Evolutionary conservation across 805 yeast species (phyloP).

Genomic region (Brettanomyces custersianus): DNA sequence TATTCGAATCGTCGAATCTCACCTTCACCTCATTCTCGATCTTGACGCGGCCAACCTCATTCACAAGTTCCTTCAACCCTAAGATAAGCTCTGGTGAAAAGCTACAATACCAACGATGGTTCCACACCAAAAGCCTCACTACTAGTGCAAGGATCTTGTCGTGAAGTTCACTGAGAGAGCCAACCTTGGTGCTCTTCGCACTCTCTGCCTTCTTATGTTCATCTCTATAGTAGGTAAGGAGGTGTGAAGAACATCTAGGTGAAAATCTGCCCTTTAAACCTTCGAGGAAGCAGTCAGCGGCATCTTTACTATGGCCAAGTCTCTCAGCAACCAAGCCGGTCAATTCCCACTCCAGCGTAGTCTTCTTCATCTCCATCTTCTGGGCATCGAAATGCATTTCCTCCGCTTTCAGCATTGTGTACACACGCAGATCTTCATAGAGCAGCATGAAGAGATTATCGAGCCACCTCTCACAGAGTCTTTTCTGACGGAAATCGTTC

Average conservation of each 20-base stretch:
- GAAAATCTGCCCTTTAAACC: conserved; percentile 73
- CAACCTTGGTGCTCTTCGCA: conserved; percentile 16
- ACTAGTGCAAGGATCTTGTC: conserved; percentile 55
- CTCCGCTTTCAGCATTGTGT: conserved; percentile 92
- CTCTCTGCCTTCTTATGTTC: conserved; percentile 26
- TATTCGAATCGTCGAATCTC: conserved; percentile 45
- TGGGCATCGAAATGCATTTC: conserved; percentile 82
- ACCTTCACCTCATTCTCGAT: conserved; percentile 66
- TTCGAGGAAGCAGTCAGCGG: conserved; percentile 70
- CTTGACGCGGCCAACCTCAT: conserved; percentile 72
- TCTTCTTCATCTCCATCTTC: conserved; percentile 45
- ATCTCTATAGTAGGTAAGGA: conserved; percentile 54
- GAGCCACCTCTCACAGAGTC: conserved; percentile 68
- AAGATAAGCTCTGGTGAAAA: conserved; percentile 64
- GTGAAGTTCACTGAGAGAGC: conserved; percentile 30
- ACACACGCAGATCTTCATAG: conserved; percentile 68
- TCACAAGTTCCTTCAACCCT: conserved; percentile 52
- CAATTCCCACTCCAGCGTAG: conserved; percentile 83
- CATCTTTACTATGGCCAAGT: conserved; percentile 79
- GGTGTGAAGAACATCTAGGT: conserved; percentile 65
- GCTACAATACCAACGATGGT: conserved; percentile 94
- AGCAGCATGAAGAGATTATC: conserved; percentile 61
- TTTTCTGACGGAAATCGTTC: conserved; percentile 47
- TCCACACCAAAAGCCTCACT: conserved; percentile 89
- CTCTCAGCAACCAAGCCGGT: conserved; percentile 81